Conservation (phyloP, 331 rosid genomes). For the Stylosanthes scabra region DNA sequence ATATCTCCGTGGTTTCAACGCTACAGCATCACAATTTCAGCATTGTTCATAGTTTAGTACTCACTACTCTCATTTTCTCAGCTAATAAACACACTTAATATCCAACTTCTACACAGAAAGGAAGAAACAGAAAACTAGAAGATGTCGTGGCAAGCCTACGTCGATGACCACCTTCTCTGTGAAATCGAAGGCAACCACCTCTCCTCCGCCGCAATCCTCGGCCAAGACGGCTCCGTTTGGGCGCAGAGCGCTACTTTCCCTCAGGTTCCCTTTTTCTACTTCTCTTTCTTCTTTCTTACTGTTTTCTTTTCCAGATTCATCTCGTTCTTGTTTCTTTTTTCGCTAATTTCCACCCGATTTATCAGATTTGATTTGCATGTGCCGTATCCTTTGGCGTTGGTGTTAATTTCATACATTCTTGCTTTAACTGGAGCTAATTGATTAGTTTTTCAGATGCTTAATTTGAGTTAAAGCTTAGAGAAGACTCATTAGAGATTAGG, state of each 20-base stretch:
- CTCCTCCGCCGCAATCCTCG: conserved; percentile 75
- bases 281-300: not conserved
- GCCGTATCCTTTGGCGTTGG: not conserved
- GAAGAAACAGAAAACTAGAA: not conserved
- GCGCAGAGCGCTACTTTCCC: conserved; percentile 91
- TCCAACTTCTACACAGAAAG: too few relatives aligned
- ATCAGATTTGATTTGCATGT: conserved; percentile 8
- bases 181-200: conserved; percentile 87
- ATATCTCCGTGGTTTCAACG: conserved; percentile 33
- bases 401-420: not conserved
- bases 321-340: not conserved
- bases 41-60: not conserved
- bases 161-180: conserved; percentile 95
- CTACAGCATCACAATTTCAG: not conserved
- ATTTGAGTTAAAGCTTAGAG: conserved; percentile 4
- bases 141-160: conserved; percentile 98
- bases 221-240: conserved; percentile 86
- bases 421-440: not conserved
- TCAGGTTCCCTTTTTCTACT: conserved; percentile 50
- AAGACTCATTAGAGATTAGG: not conserved
- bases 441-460: not conserved
- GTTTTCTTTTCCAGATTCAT: not conserved
- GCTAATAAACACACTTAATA: not conserved
- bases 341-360: not conserved
- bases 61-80: not conserved